Evolutionary conservation across 1,284 basidiomycete genomes (phyloP), one percentile per base, ranked within the genome.

Genomic region (Volvariella surrecta): DNA sequence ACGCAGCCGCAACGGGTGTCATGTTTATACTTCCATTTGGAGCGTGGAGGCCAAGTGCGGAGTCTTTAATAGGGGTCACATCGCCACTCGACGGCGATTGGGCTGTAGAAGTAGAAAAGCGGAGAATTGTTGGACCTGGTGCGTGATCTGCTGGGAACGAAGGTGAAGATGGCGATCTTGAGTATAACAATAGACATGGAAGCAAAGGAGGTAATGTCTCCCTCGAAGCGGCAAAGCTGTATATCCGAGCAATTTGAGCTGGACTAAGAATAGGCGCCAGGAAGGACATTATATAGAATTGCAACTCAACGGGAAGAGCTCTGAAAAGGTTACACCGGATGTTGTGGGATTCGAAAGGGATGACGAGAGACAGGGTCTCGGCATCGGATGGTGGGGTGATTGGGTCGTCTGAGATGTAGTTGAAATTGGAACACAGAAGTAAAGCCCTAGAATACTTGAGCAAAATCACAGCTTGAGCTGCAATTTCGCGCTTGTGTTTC

Each of bases 281-380:
- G 52, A 73, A 67, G 16, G 75, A 73, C 22, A 85, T 66, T 43
- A 79, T 73, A 53, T 76, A 52, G 2, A 78, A 63, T 46, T 76
- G 71, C 16, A 86, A 62, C 54, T 86, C 82, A 17, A 59, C 68
- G 0, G 82, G 82, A 20, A 86, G 64, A 11, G 53, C 52, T 15
- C 50, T 52, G 52, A 74, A 76, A 7, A 61, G 59, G 30, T 19
- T 21, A 20, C 32, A 8, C 32, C 32, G 6, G 35, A 34, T n/a
- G 10, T 22, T 37, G 9, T 19, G 28, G 17, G 39, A 15, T 46
- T 45, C 19, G 4, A 43, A 32, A 19, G 30, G 34, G 45, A 50
- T 28, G 52, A 48, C 45, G 51, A 49, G 49, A 48, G 49, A 31
- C 47, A 31, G 15, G 46, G 21, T 35, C 39, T 32, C 15, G 4